Evolutionary conservation across 106 monocot species (phyloP).

Genomic region (Chionographis japonica): DNA sequence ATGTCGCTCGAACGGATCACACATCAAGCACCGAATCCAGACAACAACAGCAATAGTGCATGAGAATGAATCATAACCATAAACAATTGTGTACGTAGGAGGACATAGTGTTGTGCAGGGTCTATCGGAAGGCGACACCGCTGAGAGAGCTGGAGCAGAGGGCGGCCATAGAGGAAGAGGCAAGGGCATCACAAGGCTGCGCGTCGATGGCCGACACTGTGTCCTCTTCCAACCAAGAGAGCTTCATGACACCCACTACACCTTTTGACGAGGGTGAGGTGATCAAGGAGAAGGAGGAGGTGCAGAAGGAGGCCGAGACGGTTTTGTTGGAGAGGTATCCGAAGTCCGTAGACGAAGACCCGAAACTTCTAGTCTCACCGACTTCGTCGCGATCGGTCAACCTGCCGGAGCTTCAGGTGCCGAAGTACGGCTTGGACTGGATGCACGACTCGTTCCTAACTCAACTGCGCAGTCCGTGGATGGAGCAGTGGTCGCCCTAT

Average conservation of each 20-base stretch:
- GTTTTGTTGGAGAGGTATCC: neutral
- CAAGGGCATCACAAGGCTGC: neutral
- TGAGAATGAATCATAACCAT: too few species aligned
- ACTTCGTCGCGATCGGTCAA: slow-evolving; percentile 1
- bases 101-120: slow-evolving; percentile 75
- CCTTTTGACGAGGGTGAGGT: neutral
- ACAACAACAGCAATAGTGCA: too few species aligned
- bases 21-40: too few species aligned
- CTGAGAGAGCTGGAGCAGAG: slow-evolving; percentile 74
- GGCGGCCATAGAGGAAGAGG: slow-evolving; percentile 42
- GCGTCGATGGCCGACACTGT: neutral
- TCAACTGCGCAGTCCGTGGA: slow-evolving; percentile 71
- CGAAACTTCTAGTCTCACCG: neutral
- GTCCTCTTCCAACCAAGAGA: slow-evolving; percentile 1
- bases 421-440: slow-evolving; percentile 28
- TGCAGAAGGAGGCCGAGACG: slow-evolving; percentile 2
- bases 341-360: neutral
- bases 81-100: slow-evolving; percentile 20
- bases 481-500: slow-evolving; percentile 45
- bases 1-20: too few species aligned
- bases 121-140: slow-evolving; percentile 71
- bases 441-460: slow-evolving; percentile 44
- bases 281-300: neutral
- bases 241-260: neutral
- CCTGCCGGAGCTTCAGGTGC: slow-evolving; percentile 36